Base-by-base conservation (phyloP, 169 alveolate genomes). In the Plasmodium inui region DNA sequence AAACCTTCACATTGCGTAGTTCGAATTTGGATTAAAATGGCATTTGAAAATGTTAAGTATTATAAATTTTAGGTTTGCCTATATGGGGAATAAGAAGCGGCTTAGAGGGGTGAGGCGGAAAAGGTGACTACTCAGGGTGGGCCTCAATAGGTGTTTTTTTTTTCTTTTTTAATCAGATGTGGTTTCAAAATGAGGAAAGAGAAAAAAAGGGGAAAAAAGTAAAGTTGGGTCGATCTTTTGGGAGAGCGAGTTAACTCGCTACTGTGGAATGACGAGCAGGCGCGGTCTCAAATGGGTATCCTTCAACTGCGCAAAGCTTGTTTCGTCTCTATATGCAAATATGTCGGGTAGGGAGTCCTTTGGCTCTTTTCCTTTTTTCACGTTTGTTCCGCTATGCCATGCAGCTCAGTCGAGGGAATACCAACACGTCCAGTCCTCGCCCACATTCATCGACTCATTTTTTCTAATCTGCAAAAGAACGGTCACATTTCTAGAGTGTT, bases 391-490 rank as follows among this genome's bases (percentile, higher is more conserved):
- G 89, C 22, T 53, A 22, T 12, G 34, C 10, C 3, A 1, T 3
- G n/a, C 44, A 12, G 19, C 1, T 81, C 61, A 90, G 30, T 90
- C 89, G 46, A 90, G 50, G 26, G 74, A 46, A 22, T 90, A 90
- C 57, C 67, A 82, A 34, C 95, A 90, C 8, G 61, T 80, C 53
- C 61, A 82, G 28, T 81, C 90, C 55, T 90, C 83, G 71, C 22
- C 26, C 67, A 90, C 53, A 72, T 90, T 90, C 83, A 90, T 90
- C 14, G 34, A n/a, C 26, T 90, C 72, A 50, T 90, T 90, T 82
- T 90, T 90, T 44, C 71, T 82, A 67, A 90, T 81, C 28, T 90
- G 92, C 73, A 90, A 81, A n/a, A 90, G 37, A n/a, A 70, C 91
- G 26, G 30, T 44, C 7, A 90, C 50, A 90, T 76, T 81, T 90